A percentile compares a stretch with the other conserved stretches of the same genome.
Evolutionary conservation across 2,329 filamentous ascomycete species (phyloP).

Genomic region (Cryphonectria carpinicola): DNA sequence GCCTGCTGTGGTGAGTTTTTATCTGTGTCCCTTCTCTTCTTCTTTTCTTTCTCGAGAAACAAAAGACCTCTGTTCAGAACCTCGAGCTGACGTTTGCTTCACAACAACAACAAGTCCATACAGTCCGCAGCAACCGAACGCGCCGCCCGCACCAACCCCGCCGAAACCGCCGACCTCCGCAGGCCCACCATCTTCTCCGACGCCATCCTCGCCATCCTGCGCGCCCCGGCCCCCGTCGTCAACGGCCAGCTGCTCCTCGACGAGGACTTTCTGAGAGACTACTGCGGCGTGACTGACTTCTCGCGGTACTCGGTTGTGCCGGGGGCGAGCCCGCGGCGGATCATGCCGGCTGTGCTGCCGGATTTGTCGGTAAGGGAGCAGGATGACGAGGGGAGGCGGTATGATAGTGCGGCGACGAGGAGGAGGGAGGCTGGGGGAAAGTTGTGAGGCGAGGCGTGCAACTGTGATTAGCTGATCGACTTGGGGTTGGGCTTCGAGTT

Average conservation of each 20-base stretch:
- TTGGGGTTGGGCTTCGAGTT: neutral
- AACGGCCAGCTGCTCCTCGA: slow-evolving; percentile 77
- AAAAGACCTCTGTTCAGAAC: too few species aligned
- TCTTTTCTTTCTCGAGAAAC: too few species aligned
- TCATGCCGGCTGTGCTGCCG: slow-evolving; percentile 75
- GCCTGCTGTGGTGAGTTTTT: slow-evolving; percentile 69
- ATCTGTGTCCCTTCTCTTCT: slow-evolving; percentile 10
- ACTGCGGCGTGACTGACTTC: slow-evolving; percentile 71
- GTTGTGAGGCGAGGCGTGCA: slow-evolving; percentile 36
- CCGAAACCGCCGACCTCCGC: slow-evolving; percentile 62
- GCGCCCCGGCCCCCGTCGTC: slow-evolving; percentile 60
- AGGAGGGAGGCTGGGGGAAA: slow-evolving; percentile 36
- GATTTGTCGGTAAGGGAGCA: slow-evolving; percentile 76
- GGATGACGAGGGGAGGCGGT: slow-evolving; percentile 74
- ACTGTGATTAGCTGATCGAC: neutral
- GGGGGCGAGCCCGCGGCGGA: slow-evolving; percentile 67
- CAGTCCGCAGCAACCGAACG: slow-evolving; percentile 74
- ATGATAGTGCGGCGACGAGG: slow-evolving; percentile 62
- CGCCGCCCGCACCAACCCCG: slow-evolving; percentile 49
- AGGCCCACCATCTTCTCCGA: slow-evolving; percentile 78
- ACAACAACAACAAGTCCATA: slow-evolving; percentile 51
- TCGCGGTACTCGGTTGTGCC: slow-evolving; percentile 71
- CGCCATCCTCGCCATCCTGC: slow-evolving; percentile 74
- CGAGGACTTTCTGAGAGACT: slow-evolving; percentile 75
- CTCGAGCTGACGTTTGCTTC: neutral